A percentile compares a stretch with the other conserved stretches of the same genome.
Conservation (phyloP, 345 rosid genomes). For the Arabis alpina region DNA sequence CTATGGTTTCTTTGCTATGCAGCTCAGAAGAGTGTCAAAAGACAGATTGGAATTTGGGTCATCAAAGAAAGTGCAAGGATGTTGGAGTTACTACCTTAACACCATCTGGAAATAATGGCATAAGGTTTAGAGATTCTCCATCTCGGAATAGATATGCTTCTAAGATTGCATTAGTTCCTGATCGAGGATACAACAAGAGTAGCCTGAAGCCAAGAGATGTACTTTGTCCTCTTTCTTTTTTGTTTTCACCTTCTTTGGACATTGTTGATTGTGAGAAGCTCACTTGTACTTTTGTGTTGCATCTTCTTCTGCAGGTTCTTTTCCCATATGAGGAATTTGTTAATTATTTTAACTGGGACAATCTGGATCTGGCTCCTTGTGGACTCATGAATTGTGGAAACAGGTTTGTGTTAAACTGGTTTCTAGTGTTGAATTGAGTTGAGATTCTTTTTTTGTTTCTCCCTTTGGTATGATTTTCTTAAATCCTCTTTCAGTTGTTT, state of each 20-base stretch:
- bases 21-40: conserved; percentile 75
- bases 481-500: conserved; percentile 68
- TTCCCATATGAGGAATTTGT: conserved; percentile 88
- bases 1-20: conserved; percentile 26
- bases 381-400: conserved; percentile 98
- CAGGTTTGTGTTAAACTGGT: conserved; percentile 56
- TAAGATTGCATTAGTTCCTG: conserved; percentile 56
- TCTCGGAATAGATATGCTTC: conserved; percentile 44
- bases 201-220: conserved; percentile 67
- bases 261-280: conserved; percentile 18
- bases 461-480: conserved; percentile 5
- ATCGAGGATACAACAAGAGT: conserved; percentile 45
- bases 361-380: conserved; percentile 66
- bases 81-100: conserved; percentile 28
- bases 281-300: conserved; percentile 25
- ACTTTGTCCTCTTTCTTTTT: background rate
- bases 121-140: conserved; percentile 42
- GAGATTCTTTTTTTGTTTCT: conserved; percentile 1
- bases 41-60: conserved; percentile 71
- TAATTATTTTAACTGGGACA: conserved; percentile 72
- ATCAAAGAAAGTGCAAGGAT: conserved; percentile 63
- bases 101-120: conserved; percentile 33
- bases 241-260: conserved; percentile 1
- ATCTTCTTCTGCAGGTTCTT: conserved; percentile 60
- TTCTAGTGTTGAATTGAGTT: conserved; percentile 18